A percentile compares a stretch with the other conserved stretches of the same genome.
phyloP scores from a whole-genome alignment of 805 yeast species.

The Teunomyces tritomae region DNA sequence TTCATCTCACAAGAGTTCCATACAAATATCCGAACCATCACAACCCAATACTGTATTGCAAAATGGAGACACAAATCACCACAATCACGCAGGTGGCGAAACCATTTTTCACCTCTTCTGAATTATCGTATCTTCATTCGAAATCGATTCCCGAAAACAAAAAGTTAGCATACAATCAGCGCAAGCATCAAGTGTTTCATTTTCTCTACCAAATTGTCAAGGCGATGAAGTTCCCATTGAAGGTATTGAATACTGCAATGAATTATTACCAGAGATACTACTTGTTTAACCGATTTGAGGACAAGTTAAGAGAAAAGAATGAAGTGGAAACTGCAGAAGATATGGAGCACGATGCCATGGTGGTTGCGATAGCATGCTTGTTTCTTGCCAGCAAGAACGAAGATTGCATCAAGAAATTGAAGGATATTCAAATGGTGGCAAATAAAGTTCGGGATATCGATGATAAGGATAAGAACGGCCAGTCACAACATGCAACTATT shows the following conservation, averaged over 20 bases:
- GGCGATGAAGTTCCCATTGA: slow-evolving; percentile 61
- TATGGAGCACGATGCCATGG: slow-evolving; percentile 45
- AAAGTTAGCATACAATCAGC: slow-evolving; percentile 44
- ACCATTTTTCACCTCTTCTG: slow-evolving; percentile 58
- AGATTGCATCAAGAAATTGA: slow-evolving; percentile 75
- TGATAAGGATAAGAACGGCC: slow-evolving; percentile 27
- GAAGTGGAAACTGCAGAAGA: slow-evolving; percentile 22
- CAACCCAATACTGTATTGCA: background rate
- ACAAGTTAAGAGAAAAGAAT: slow-evolving; percentile 21
- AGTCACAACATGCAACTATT: background rate
- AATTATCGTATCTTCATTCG: slow-evolving; percentile 49
- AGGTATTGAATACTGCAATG: slow-evolving; percentile 69
- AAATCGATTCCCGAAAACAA: slow-evolving; percentile 51
- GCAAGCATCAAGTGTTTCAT: slow-evolving; percentile 52
- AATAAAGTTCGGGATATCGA: slow-evolving; percentile 39
- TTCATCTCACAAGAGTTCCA: background rate
- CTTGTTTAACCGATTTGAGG: slow-evolving; percentile 60
- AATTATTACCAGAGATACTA: slow-evolving; percentile 69
- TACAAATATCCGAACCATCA: too few relatives aligned
- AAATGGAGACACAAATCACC: slow-evolving; percentile 6
- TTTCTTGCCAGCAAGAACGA: slow-evolving; percentile 75
- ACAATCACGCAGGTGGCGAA: slow-evolving; percentile 46
- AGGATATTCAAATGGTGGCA: slow-evolving; percentile 56
- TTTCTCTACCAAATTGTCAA: slow-evolving; percentile 53
- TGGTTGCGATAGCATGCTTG: slow-evolving; percentile 67